Evolutionary conservation across 1,284 basidiomycete species (phyloP).

Genomic region (Cystobasidiaceae sp.): DNA sequence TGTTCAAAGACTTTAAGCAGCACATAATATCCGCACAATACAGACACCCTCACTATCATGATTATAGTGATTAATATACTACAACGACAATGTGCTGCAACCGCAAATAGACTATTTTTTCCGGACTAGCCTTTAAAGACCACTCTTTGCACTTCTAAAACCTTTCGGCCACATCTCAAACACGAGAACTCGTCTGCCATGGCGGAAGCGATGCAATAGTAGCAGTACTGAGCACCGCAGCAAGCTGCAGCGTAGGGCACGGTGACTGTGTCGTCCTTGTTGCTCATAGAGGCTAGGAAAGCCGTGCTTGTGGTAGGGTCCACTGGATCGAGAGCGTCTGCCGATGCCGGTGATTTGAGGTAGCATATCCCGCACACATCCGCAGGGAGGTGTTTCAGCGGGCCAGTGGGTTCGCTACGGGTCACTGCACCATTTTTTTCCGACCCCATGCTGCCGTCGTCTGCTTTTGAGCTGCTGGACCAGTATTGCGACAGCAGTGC

Average conservation of each 20-base stretch:
- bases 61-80: too few species aligned
- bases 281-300: constrained; percentile 25
- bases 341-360: constrained; percentile 33
- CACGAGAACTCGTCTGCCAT: neutral
- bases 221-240: constrained; percentile 39
- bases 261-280: constrained; percentile 32
- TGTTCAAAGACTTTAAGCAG: too few species aligned
- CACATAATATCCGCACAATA: too few species aligned
- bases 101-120: too few species aligned
- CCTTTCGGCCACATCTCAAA: neutral
- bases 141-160: neutral
- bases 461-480: constrained; percentile 41
- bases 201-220: constrained; percentile 40
- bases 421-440: too few species aligned
- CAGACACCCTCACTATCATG: too few species aligned
- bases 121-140: constrained; percentile 41
- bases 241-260: constrained; percentile 40
- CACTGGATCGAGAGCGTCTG: constrained; percentile 18
- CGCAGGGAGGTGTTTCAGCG: constrained; percentile 44
- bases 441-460: constrained; percentile 24
- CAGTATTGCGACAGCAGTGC: constrained; percentile 45
- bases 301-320: constrained; percentile 28
- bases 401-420: constrained; percentile 37
- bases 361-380: constrained; percentile 51
- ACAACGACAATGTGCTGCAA: too few species aligned